Evolutionary conservation across 331 rosid species (phyloP).

Genomic region (Malus hybrid): DNA sequence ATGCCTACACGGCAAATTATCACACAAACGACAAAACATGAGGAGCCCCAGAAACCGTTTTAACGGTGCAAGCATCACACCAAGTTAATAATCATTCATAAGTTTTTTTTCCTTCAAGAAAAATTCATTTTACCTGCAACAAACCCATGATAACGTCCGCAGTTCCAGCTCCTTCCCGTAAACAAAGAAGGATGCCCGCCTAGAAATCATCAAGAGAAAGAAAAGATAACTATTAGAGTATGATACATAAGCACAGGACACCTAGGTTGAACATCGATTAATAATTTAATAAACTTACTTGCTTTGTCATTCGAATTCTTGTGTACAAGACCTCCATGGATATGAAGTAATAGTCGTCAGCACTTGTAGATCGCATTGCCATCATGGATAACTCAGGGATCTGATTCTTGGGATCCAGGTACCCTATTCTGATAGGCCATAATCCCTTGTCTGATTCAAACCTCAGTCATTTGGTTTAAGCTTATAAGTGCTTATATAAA

Average conservation of each 20-base stretch:
- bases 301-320: constrained; percentile 30
- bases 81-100: background rate
- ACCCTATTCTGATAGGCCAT: constrained; percentile 83
- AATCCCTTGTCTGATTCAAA: constrained; percentile 43
- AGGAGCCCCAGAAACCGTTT: background rate
- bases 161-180: constrained; percentile 60
- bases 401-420: constrained; percentile 48
- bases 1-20: constrained; percentile 40
- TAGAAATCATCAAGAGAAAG: constrained; percentile 17
- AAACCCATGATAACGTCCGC: constrained; percentile 51
- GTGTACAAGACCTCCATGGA: constrained; percentile 39
- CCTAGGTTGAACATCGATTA: background rate
- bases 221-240: background rate
- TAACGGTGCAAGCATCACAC: background rate
- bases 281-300: constrained; percentile 31
- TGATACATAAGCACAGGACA: background rate
- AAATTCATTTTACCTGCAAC: constrained; percentile 52
- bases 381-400: constrained; percentile 59
- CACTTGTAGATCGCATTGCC: constrained; percentile 43
- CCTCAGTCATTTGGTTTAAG: constrained; percentile 9
- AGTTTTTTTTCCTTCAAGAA: background rate
- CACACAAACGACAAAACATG: background rate
- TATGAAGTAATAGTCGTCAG: constrained; percentile 56
- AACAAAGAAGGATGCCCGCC: constrained; percentile 63
- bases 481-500: background rate